Evolutionary conservation across 192 early-diverging fungal species (phyloP).

Genomic region (Umbelopsis isabellina): DNA sequence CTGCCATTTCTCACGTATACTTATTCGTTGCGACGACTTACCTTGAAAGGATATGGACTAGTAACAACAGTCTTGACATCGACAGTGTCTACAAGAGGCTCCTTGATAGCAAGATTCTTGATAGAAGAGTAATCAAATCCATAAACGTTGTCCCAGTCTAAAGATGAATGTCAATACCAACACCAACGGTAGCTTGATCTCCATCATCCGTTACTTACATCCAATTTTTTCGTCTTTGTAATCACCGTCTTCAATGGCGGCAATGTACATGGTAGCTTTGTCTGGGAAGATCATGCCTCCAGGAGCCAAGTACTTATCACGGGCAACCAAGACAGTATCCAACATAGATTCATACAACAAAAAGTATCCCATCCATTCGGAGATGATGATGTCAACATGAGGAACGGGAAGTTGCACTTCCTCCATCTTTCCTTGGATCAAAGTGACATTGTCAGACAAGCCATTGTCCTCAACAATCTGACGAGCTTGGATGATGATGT

Average conservation of each 20-base stretch:
- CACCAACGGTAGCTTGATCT: conserved; percentile 14
- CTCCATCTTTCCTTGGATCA: conserved; percentile 98
- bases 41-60: conserved; percentile 75
- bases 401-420: conserved; percentile 91
- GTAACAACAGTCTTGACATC: conserved; percentile 84
- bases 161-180: neutral
- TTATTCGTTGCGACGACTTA: conserved; percentile 30
- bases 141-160: conserved; percentile 88
- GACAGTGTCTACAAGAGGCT: conserved; percentile 96
- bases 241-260: conserved; percentile 93
- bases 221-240: conserved; percentile 91
- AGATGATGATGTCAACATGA: conserved; percentile 99
- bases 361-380: conserved; percentile 99
- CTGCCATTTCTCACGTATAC: neutral
- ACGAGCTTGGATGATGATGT: conserved; percentile 96
- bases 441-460: conserved; percentile 82
- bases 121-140: conserved; percentile 98
- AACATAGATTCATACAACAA: conserved; percentile 99
- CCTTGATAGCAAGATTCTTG: conserved; percentile 81
- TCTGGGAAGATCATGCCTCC: conserved; percentile 91
- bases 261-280: conserved; percentile 85
- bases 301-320: conserved; percentile 91
- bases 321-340: conserved; percentile 97
- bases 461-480: conserved; percentile 95
- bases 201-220: conserved; percentile 51